phyloP scores from a whole-genome alignment of 441 rosid species.

The Euphorbia neoarborescens region DNA sequence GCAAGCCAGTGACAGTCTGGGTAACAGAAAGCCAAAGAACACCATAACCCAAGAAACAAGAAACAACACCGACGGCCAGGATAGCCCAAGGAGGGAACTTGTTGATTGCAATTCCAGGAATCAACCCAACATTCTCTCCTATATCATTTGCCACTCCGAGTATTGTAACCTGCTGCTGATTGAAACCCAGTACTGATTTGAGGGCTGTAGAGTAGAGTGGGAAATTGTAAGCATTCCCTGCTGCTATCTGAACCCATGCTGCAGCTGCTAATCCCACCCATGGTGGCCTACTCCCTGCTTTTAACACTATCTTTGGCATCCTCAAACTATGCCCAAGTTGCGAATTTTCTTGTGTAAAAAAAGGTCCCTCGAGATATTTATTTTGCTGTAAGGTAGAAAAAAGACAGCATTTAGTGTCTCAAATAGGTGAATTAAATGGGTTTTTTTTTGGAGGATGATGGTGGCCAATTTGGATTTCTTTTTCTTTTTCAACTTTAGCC shows the following conservation, averaged over 20 bases:
- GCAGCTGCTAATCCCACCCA: constrained; percentile 97
- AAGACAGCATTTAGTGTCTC: no score
- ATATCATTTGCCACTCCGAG: constrained; percentile 89
- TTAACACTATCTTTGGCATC: constrained; percentile 53
- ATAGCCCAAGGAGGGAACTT: constrained; percentile 86
- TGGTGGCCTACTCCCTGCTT: constrained; percentile 84
- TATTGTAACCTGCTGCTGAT: constrained; percentile 72
- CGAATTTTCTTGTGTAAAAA: not conserved
- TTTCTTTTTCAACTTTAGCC: not conserved
- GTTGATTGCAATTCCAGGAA: constrained; percentile 77
- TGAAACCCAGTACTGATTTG: constrained; percentile 71
- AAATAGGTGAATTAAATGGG: no score
- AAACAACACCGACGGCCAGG: constrained; percentile 50
- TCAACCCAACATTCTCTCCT: constrained; percentile 78
- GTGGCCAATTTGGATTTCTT: not conserved
- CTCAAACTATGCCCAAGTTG: not conserved
- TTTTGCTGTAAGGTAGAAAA: not conserved
- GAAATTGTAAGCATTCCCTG: constrained; percentile 67
- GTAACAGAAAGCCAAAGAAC: constrained; percentile 77
- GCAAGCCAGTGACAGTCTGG: constrained; percentile 49
- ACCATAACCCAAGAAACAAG: constrained; percentile 81
- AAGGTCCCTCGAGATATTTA: not conserved
- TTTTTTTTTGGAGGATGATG: not conserved
- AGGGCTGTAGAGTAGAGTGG: constrained; percentile 75
- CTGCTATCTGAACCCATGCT: constrained; percentile 69